phyloP scores from a whole-genome alignment of 2,329 filamentous ascomycete species.

The Trichoderma sp. region DNA sequence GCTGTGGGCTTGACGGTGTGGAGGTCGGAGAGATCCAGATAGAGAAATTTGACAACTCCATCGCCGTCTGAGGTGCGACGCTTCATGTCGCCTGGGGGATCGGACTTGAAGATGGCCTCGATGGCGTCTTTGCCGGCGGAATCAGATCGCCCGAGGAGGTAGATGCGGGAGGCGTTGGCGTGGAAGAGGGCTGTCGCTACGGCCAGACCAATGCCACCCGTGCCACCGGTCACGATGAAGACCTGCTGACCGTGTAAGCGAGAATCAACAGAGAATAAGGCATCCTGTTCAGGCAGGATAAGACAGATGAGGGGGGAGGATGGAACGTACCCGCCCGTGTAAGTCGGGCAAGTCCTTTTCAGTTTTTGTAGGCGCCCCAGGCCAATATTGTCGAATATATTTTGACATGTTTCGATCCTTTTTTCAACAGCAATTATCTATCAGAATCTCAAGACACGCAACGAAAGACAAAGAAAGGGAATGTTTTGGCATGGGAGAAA shows the following conservation, averaged over 20 bases:
- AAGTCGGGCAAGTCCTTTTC: slow-evolving; percentile 47
- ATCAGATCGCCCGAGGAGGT: slow-evolving; percentile 51
- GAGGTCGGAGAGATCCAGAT: slow-evolving; percentile 45
- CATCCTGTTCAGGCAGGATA: too few relatives aligned
- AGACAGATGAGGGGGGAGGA: neutral
- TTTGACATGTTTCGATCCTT: neutral
- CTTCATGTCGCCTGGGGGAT: slow-evolving; percentile 48
- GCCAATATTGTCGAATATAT: slow-evolving; percentile 26
- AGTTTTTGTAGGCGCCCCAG: slow-evolving; percentile 46
- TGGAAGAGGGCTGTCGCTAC: slow-evolving; percentile 55
- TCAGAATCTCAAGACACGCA: too few relatives aligned
- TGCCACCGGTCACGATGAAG: slow-evolving; percentile 51
- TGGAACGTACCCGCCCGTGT: slow-evolving; percentile 37
- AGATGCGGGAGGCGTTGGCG: slow-evolving; percentile 52
- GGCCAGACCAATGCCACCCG: slow-evolving; percentile 51
- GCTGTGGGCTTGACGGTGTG: slow-evolving; percentile 38
- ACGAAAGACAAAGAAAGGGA: neutral
- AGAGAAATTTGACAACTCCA: slow-evolving; percentile 43
- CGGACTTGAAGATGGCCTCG: slow-evolving; percentile 40
- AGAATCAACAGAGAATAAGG: neutral
- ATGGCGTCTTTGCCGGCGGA: slow-evolving; percentile 49
- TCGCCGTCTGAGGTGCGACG: slow-evolving; percentile 49
- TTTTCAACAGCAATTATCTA: too few relatives aligned
- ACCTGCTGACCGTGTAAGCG: slow-evolving; percentile 37
- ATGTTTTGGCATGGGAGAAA: neutral